Conservation (phyloP, 345 rosid genomes). For the Heritiera fomes region DNA sequence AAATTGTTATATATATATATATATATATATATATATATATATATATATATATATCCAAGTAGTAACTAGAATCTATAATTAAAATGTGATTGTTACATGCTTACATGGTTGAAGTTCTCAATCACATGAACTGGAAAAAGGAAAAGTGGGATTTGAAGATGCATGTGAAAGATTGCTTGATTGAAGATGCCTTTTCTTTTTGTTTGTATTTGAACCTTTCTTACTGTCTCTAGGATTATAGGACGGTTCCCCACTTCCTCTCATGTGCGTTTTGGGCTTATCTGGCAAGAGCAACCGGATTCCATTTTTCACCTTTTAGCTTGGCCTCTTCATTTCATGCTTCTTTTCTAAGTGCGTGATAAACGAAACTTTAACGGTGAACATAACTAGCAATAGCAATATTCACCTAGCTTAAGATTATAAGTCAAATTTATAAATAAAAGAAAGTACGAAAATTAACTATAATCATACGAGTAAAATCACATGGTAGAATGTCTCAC, state of each 20-base stretch:
- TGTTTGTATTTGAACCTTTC: neutral
- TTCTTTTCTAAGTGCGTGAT: no score
- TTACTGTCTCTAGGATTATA: neutral
- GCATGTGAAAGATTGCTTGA: conserved; percentile 8
- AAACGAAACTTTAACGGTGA: no score
- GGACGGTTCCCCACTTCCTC: neutral
- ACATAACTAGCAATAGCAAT: no score
- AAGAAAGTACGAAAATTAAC: no score
- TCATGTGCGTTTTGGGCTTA: neutral
- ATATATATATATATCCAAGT: neutral
- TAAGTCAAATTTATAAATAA: no score
- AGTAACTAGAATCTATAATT: neutral
- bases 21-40: neutral
- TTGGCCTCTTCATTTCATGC: neutral
- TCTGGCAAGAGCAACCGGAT: neutral
- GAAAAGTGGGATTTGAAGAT: neutral
- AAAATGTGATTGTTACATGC: neutral
- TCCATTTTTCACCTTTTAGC: neutral
- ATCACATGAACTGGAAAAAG: neutral
- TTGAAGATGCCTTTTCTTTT: neutral
- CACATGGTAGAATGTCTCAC: no score
- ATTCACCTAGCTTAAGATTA: no score
- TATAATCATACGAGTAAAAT: no score
- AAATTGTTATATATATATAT: no score
- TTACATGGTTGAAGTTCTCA: neutral